Base-by-base conservation (phyloP, 1,139 yeast species). In the Nematodospora anomalae region DNA sequence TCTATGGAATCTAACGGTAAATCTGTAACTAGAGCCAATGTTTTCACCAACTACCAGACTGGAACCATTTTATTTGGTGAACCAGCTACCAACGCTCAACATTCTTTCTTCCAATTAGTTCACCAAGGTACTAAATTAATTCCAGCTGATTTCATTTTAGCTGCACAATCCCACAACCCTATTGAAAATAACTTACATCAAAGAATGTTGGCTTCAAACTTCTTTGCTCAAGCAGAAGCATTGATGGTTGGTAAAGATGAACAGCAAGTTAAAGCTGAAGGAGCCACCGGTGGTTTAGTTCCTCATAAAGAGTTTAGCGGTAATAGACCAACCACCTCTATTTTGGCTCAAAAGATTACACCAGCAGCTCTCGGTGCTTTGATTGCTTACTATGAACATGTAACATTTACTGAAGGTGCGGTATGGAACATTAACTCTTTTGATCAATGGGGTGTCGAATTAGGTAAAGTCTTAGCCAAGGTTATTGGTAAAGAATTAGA, bases 381-480 rank as follows among this genome's bases (percentile, higher is more conserved):
- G 67, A 92, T 92, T 64, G 97, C 95, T 36, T 92, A 92, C 79
- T 92, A 92, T 72, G 98, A 92, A 73, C 96, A 89, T 64, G 78
- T 88, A 41, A 92, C 97, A 26, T 92, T 92, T 69, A 90, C 90
- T 43, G 98, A 92, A 71, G 98, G 98, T 68, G 98, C 98, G 42
- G 70, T 92, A 58, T 92, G 98, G 98, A 92, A 94, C 79, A 90
- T 92, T 74, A 92, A 92, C 80, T 90, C 97, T 12, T 92, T 88
- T 61, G 98, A 92, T 74, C 98, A 92, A 76, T 92, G 97, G 96
- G 98, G 98, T 68, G 98, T 92, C 56, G 98, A 92, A 74, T 84
- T 92, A 57, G 98, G 98, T 64, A 92, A 92, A 75, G 95, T 85
- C 37, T 80, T 92, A 60, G 98, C 98, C 60, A 92, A 92, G 82